phyloP scores from a whole-genome alignment of 805 yeast species.

The Torulaspora microellipsoides region DNA sequence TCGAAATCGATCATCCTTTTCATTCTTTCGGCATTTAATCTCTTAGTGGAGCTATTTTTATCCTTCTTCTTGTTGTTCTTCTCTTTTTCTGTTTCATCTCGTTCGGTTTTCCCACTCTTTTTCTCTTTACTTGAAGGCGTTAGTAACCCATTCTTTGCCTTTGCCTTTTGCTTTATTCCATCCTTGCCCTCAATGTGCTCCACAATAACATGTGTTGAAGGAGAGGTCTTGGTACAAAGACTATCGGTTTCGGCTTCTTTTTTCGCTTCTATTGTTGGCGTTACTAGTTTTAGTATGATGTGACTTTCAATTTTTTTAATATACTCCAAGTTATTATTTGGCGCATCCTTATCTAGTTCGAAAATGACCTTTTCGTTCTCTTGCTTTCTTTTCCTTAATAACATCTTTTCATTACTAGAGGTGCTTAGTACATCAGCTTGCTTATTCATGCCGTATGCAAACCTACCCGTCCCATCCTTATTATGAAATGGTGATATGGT shows the following conservation, averaged over 20 bases:
- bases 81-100: background rate
- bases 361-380: background rate
- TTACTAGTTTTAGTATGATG: slow-evolving; percentile 6
- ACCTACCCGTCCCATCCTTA: background rate
- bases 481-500: slow-evolving; percentile 1
- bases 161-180: background rate
- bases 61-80: background rate
- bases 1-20: slow-evolving; percentile 17
- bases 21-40: slow-evolving; percentile 10
- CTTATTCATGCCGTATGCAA: no score
- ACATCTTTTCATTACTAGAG: no score
- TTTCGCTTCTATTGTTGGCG: slow-evolving; percentile 1
- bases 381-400: background rate
- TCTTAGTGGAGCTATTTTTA: slow-evolving; percentile 1
- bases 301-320: slow-evolving; percentile 7
- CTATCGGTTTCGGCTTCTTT: slow-evolving; percentile 1
- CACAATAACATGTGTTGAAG: background rate
- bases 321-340: slow-evolving; percentile 8
- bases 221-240: background rate
- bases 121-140: background rate
- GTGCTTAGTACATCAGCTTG: no score
- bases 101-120: background rate
- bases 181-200: slow-evolving; percentile 6
- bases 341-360: slow-evolving; percentile 9
- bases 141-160: background rate